Base-by-base conservation (phyloP, 495 filamentous ascomycete genomes). In the Xanthoparmelia taractica region DNA sequence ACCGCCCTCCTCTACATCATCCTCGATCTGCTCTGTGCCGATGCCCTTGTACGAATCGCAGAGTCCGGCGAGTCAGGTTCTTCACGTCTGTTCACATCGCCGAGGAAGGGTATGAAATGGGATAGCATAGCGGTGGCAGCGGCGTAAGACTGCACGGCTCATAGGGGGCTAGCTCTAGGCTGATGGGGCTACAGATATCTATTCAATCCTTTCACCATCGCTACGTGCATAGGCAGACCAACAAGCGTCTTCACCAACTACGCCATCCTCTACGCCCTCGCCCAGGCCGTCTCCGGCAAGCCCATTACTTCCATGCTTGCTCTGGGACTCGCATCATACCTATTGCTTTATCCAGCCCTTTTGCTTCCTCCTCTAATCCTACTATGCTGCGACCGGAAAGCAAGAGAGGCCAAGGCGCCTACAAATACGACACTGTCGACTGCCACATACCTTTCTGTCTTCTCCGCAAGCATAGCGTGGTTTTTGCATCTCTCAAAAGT, bases 201-300 rank as follows among this genome's bases (percentile, higher is more conserved):
- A 13, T 92, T 98, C 75, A 97, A 95, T 74, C 94, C 94, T 3
- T 95, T 96, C 72, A 96, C 93, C 2, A 85, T 97, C 66, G 87
- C 91, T 57, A 92, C 91, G 29, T 97, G 92, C 73, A 80, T 98
- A 61, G 94, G 87, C n/a, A 86, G 94, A 8, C 87, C 94, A 10
- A 97, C 93, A 0, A 90, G 84, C 65, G 88, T 95, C 48, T 95
- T 97, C 70, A 96, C 92, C 0, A 93, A 91, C 27, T 88, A 87
- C 65, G 91, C 89, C 59, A 89, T 96, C 62, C 84, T 97, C 40
- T 85, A 88, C 64, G 89, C 92, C 50, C 81, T 96, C 38, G 85
- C 90, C 17, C 90, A 87, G 68, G 94, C 94, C 29, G 85, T 91
- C n/a, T 73, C 77, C 36, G 91, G 91, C 34, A 82, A 83, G 54